Evolutionary conservation across 2,329 filamentous ascomycete species (phyloP).

Genomic region (Metarhizium brunneum): DNA sequence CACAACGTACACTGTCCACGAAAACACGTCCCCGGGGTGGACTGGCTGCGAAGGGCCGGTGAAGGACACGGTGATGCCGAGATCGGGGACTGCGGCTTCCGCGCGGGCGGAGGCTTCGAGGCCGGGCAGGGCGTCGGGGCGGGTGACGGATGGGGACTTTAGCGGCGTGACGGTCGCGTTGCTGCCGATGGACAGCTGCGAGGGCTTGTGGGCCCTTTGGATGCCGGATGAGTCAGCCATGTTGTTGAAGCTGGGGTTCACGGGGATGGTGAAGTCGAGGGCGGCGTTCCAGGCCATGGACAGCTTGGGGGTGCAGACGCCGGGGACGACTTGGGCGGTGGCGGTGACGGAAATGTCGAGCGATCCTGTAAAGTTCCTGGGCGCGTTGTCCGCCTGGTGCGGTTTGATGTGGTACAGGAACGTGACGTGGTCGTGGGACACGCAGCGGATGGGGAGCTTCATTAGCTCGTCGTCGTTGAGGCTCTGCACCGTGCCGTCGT

Average conservation of each 20-base stretch:
- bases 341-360: slow-evolving; percentile 53
- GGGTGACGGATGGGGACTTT: slow-evolving; percentile 45
- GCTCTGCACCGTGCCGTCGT: slow-evolving; percentile 49
- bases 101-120: slow-evolving; percentile 44
- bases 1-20: slow-evolving; percentile 66
- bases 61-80: slow-evolving; percentile 70
- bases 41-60: slow-evolving; percentile 48
- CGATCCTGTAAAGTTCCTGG: slow-evolving; percentile 38
- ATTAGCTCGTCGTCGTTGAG: slow-evolving; percentile 39
- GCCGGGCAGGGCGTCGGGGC: slow-evolving; percentile 50
- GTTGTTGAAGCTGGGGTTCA: slow-evolving; percentile 53
- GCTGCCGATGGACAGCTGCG: slow-evolving; percentile 52
- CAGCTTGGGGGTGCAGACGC: slow-evolving; percentile 50
- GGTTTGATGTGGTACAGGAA: slow-evolving; percentile 61
- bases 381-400: slow-evolving; percentile 32
- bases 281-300: slow-evolving; percentile 59
- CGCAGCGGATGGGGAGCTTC: slow-evolving; percentile 49
- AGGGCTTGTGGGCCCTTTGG: slow-evolving; percentile 51
- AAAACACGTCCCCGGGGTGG: slow-evolving; percentile 56
- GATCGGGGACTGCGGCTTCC: slow-evolving; percentile 43
- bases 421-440: slow-evolving; percentile 65
- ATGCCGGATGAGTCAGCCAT: slow-evolving; percentile 42
- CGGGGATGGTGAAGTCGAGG: slow-evolving; percentile 58
- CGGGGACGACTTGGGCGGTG: slow-evolving; percentile 45
- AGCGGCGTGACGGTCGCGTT: slow-evolving; percentile 45